Evolutionary conservation across 2,329 filamentous ascomycete genomes (phyloP), one percentile per base, ranked within the genome.

Genomic region (Colletotrichum sp.): DNA sequence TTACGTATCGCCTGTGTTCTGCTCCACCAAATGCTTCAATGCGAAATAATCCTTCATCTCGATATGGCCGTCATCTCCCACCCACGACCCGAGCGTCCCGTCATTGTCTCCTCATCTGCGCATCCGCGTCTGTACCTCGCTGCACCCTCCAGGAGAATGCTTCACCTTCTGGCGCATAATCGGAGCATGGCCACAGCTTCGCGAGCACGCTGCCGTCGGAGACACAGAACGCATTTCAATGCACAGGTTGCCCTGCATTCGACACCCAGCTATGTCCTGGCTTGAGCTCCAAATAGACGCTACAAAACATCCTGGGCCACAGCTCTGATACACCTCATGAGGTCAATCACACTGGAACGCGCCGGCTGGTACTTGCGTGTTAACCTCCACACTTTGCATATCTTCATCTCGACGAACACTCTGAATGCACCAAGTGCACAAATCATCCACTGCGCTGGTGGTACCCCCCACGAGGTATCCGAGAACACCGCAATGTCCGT

Each of bases 331-430:
- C 66, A 67, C 24, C 36, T 62, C 52, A 34, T 6, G 59, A 70
- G 65, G 71, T 70, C 65, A 71, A 69, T 76, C 73, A 72, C 63
- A 39, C 57, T 72, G 69, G 60, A 71, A 71, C 71, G 26, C 57
- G 15, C 75, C 52, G 12, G 16, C 49, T 24, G 52, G 52, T 66
- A 71, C 65, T 65, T 63, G 9, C 36, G 60, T 39, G 59, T 36
- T 71, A 75, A 76, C 65, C 59, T 68, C 75, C 67, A 67, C 71
- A 36, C 30, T 39, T 66, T 70, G 60, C 71, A 76, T 60, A 62
- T 76, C 71, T 55, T 44, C 66, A 34, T 75, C 60, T 66, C 13
- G 30, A n/a, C 18, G 63, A 44, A 63, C 28, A 49, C 24, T 67
- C 69, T 26, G 21, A 66, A 66, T 66, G 63, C 52, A 57, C 39